A percentile compares a stretch with the other conserved stretches of the same genome.
phyloP scores from a whole-genome alignment of 768 basidiomycete genomes.

The Auriculariales sp. region DNA sequence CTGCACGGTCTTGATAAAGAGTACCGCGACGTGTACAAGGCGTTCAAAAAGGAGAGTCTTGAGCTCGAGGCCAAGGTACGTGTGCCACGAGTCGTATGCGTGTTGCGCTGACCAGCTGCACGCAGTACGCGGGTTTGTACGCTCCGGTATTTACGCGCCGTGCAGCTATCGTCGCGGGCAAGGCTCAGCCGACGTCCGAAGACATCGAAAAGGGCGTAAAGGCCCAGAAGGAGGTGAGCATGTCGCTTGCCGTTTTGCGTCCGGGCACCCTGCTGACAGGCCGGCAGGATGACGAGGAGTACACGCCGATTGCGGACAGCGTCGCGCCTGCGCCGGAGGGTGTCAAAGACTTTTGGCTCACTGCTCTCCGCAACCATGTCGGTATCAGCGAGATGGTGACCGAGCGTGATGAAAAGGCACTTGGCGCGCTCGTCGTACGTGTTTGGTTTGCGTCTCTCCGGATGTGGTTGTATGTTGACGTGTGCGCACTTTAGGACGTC shows the following conservation, averaged over 20 bases:
- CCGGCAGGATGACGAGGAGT: slow-evolving; percentile 37
- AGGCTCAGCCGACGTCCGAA: slow-evolving; percentile 53
- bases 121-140: slow-evolving; percentile 26
- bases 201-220: slow-evolving; percentile 80
- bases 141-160: slow-evolving; percentile 78
- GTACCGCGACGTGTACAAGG: slow-evolving; percentile 79
- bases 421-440: slow-evolving; percentile 7
- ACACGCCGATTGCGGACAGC: slow-evolving; percentile 11
- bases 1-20: slow-evolving; percentile 89
- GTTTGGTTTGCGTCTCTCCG: background rate
- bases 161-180: slow-evolving; percentile 67
- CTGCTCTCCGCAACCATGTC: slow-evolving; percentile 83
- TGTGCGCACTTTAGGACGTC: slow-evolving; percentile 34
- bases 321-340: slow-evolving; percentile 22
- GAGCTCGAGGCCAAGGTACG: slow-evolving; percentile 91
- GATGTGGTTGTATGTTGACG: background rate
- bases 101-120: background rate
- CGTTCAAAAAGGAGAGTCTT: slow-evolving; percentile 90
- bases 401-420: slow-evolving; percentile 68
- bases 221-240: slow-evolving; percentile 48
- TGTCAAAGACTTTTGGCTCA: slow-evolving; percentile 97
- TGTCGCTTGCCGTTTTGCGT: slow-evolving; percentile 63
- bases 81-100: slow-evolving; percentile 2
- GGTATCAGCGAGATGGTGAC: slow-evolving; percentile 81
- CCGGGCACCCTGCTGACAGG: too few species aligned